These are phyloP conservation scores for Bathelium albidoporum DNA, from an alignment of 495 filamentous ascomycete genomes.

Conservation along the genomic window DNA sequence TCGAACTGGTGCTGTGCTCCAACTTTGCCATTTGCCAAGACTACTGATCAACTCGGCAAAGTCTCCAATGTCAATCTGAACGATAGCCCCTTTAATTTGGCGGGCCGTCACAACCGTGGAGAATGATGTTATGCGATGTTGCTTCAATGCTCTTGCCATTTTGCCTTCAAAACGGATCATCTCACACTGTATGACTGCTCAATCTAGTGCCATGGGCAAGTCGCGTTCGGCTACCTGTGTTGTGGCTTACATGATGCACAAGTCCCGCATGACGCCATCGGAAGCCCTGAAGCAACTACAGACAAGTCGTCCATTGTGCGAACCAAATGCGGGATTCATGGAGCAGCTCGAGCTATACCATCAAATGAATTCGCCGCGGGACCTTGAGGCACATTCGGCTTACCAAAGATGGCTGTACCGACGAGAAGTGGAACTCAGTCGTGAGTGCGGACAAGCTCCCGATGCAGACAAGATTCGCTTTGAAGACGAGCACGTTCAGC, in stretches of 20 bases:
- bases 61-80: no score
- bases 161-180: not conserved
- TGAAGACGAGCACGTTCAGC: constrained; percentile 58
- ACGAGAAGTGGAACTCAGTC: constrained; percentile 62
- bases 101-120: no score
- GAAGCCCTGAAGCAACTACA: constrained; percentile 54
- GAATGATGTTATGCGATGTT: not conserved
- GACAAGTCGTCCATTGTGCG: constrained; percentile 57
- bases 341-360: constrained; percentile 77
- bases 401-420: constrained; percentile 89
- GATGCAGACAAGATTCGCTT: constrained; percentile 59
- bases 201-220: constrained; percentile 81
- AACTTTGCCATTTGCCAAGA: no score
- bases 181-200: not conserved
- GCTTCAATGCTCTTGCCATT: not conserved
- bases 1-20: no score
- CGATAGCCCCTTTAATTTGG: no score
- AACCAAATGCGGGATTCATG: constrained; percentile 86
- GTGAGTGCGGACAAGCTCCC: constrained; percentile 60
- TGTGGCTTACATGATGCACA: constrained; percentile 76
- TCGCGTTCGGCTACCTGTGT: constrained; percentile 79
- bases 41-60: no score
- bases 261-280: constrained; percentile 42
- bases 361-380: constrained; percentile 62
- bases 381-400: constrained; percentile 54